Base-by-base conservation (phyloP, 495 filamentous ascomycete genomes). In the Daldinia concentrica region DNA sequence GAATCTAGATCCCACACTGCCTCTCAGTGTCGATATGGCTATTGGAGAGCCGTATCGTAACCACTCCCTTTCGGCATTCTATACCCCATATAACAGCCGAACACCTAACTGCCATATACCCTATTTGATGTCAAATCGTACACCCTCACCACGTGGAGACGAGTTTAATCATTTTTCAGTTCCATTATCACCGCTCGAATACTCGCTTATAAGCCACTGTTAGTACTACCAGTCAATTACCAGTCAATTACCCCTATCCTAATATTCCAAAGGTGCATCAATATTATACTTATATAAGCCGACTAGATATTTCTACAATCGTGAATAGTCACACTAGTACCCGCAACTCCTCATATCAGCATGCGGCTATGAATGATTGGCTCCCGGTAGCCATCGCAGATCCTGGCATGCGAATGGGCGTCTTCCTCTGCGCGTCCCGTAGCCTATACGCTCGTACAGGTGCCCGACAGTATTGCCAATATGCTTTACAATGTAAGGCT, bases 341-440 rank as follows among this genome's bases (percentile, higher is more conserved):
- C 17, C 11, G 7, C 26, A 29, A 27, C 15, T 12, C 15, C 19
- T n/a, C 24, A 3, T 63, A 63, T 22, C 17, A 55, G 19, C 14
- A 5, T 27, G 45, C 45, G 15, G 45, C 45, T 62, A 27, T 37
- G 45, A 27, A 54, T n/a, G 60, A 62, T 3, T 62, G 60, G 60
- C 15, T 62, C 15, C 45, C 45, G 11, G 48, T 39, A 17, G 60
- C 60, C 4, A 26, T 63, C 22, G 24, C 32, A 22, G 17, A 63
- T 15, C 32, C 19, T 41, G 60, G 48, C 15, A 63, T 55, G 60
- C 30, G 60, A 17, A 41, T 29, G 30, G 60, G 32, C 12, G 4
- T 64, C 4, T 39, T 64, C 15, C 61, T 64, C 24, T 56, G 61
- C 19, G 48, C 50, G 9, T 64, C 32, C 15, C 17, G 29, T 15